Conservation (phyloP, 495 filamentous ascomycete genomes). For the Penicillium macrosclerotiorum region DNA sequence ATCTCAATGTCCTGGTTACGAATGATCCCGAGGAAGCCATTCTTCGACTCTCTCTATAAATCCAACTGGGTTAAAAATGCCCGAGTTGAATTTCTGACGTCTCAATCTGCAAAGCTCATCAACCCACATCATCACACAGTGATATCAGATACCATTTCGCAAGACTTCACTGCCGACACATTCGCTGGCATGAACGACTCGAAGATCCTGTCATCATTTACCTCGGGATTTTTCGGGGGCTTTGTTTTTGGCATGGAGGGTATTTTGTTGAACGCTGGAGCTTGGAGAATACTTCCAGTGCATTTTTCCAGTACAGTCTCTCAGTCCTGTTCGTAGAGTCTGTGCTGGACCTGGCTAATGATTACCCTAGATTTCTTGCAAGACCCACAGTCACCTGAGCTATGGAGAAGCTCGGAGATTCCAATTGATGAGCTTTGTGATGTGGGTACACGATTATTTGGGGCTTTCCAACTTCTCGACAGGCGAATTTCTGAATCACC, state of each 20-base stretch:
- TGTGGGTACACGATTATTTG: constrained; percentile 14
- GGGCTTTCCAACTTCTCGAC: constrained; percentile 17
- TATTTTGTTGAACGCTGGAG: constrained; percentile 7
- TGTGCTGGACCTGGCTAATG: background rate
- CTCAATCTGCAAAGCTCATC: constrained; percentile 6
- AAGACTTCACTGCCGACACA: constrained; percentile 8
- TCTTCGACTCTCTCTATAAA: background rate
- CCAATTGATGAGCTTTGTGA: constrained; percentile 6
- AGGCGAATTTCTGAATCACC: constrained; percentile 10
- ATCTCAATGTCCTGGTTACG: background rate
- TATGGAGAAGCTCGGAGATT: constrained; percentile 12
- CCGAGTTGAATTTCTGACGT: constrained; percentile 11
- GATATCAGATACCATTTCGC: constrained; percentile 12
- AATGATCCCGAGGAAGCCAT: background rate
- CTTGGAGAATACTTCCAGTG: constrained; percentile 11
- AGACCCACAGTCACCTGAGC: background rate
- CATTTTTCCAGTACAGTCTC: constrained; percentile 10
- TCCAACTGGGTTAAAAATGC: background rate
- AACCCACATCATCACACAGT: constrained; percentile 17
- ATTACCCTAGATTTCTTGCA: constrained; percentile 2
- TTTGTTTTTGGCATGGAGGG: constrained; percentile 18
- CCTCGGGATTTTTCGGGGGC: constrained; percentile 16
- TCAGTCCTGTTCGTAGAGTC: background rate
- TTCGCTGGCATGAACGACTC: constrained; percentile 15
- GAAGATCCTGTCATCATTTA: constrained; percentile 14